Percentiles rank a stretch among this genome's conserved stretches.
Evolutionary conservation across 2,329 filamentous ascomycete species (phyloP).

Genomic region (Colletotrichum salicis): DNA sequence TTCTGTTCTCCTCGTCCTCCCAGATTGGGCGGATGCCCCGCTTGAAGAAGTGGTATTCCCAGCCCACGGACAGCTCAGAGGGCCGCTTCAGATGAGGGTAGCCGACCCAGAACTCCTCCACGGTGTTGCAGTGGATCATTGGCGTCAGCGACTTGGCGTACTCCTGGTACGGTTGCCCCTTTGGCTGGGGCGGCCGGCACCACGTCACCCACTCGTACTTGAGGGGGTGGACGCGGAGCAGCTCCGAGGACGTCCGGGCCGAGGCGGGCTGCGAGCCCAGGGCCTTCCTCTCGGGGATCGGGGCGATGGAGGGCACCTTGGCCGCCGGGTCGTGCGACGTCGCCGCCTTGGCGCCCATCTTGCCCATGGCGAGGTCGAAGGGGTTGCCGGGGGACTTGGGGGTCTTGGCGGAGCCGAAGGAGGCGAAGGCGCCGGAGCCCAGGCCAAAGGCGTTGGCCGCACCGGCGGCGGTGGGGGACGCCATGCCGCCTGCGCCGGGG

Average conservation of each 20-base stretch:
- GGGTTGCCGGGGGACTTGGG: slow-evolving; percentile 85
- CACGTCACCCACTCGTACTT: slow-evolving; percentile 95
- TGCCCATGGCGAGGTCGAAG: slow-evolving; percentile 78
- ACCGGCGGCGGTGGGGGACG: slow-evolving; percentile 78
- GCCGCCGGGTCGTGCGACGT: slow-evolving; percentile 48
- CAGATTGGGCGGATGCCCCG: slow-evolving; percentile 96
- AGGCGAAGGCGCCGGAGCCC: slow-evolving; percentile 94
- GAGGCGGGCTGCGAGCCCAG: slow-evolving; percentile 33
- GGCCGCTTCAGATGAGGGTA: slow-evolving; percentile 92
- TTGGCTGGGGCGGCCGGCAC: slow-evolving; percentile 96
- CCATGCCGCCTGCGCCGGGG: slow-evolving; percentile 73
- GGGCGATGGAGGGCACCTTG: slow-evolving; percentile 54
- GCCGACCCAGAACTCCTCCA: slow-evolving; percentile 90
- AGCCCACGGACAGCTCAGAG: slow-evolving; percentile 87
- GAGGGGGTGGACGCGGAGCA: slow-evolving; percentile 52
- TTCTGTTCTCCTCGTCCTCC: slow-evolving; percentile 98
- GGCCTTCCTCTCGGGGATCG: slow-evolving; percentile 67
- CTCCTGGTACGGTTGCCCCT: slow-evolving; percentile 86
- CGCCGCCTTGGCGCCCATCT: slow-evolving; percentile 59
- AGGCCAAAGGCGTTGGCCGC: slow-evolving; percentile 92
- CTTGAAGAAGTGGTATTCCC: slow-evolving; percentile 98
- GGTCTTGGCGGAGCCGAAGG: slow-evolving; percentile 89
- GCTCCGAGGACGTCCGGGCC: slow-evolving; percentile 34
- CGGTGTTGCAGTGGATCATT: slow-evolving; percentile 82
- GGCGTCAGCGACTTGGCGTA: slow-evolving; percentile 97